These are phyloP conservation scores for Paramecium tetraurelia DNA, from an alignment of 73 alveolate genomes.

Conservation along the genomic window DNA sequence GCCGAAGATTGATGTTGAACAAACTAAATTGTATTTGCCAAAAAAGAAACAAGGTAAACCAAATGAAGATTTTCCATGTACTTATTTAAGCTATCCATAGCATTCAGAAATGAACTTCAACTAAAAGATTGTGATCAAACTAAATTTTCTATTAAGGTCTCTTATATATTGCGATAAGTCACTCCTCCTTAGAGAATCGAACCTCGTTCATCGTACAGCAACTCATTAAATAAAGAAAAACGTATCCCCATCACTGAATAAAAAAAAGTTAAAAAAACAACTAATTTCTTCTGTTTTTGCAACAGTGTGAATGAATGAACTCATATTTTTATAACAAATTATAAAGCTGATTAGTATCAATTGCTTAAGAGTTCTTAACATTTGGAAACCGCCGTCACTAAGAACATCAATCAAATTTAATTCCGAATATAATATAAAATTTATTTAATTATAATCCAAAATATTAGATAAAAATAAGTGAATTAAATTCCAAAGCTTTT, in stretches of 20 bases:
- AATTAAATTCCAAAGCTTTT: too few relatives aligned
- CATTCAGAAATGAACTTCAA: neutral
- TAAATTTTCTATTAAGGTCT: neutral
- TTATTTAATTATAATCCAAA: neutral
- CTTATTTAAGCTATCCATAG: neutral
- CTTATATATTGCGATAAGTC: neutral
- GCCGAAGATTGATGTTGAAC: neutral
- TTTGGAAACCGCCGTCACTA: neutral
- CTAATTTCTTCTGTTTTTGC: neutral
- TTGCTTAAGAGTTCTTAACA: too few relatives aligned
- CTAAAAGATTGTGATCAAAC: neutral
- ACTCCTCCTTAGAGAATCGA: neutral
- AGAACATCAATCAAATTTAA: neutral
- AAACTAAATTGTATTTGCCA: neutral
- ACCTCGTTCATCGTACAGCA: neutral
- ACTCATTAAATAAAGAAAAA: neutral
- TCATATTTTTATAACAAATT: neutral
- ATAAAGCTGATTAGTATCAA: neutral
- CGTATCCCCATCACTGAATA: neutral
- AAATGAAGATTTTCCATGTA: slow-evolving; percentile 46
- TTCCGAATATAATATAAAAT: neutral
- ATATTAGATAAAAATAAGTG: neutral
- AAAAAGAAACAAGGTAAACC: slow-evolving; percentile 21
- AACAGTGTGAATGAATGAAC: neutral
- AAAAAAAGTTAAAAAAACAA: neutral